Percentiles rank a stretch among this genome's conserved stretches.
Conservation (phyloP, 108 stramenopile species). For the Ochromonas danica region DNA sequence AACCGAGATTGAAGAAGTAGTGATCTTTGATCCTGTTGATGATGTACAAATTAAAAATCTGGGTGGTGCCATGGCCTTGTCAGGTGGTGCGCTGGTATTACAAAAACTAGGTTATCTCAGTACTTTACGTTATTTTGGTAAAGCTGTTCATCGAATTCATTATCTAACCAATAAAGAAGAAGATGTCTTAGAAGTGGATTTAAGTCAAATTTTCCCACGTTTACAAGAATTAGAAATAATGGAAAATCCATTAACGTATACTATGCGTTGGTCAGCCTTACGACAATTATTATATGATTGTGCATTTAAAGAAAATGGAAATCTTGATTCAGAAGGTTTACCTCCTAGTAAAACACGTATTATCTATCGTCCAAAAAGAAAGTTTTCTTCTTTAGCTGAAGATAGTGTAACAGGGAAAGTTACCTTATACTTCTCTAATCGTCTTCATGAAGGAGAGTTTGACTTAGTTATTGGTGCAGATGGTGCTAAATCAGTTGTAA, state of each 20-base stretch:
- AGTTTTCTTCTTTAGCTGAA: neutral
- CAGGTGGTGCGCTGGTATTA: neutral
- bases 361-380: neutral
- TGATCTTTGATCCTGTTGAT: neutral
- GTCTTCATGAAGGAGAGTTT: neutral
- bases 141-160: too few relatives aligned
- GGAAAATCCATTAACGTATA: neutral
- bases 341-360: neutral
- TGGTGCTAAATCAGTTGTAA: neutral
- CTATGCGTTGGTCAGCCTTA: neutral
- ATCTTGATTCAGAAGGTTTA: neutral
- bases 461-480: constrained; percentile 12
- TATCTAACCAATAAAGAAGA: too few relatives aligned
- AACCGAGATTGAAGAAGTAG: neutral
- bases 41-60: neutral
- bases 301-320: neutral
- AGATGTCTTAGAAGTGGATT: neutral
- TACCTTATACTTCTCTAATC: neutral
- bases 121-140: neutral
- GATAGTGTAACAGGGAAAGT: neutral
- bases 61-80: neutral
- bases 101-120: neutral
- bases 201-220: neutral
- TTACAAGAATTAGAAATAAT: neutral
- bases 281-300: neutral